These are phyloP conservation scores for Zychaea mexicana DNA, from an alignment of 371 early-diverging fungal species.

Conservation along the genomic window DNA sequence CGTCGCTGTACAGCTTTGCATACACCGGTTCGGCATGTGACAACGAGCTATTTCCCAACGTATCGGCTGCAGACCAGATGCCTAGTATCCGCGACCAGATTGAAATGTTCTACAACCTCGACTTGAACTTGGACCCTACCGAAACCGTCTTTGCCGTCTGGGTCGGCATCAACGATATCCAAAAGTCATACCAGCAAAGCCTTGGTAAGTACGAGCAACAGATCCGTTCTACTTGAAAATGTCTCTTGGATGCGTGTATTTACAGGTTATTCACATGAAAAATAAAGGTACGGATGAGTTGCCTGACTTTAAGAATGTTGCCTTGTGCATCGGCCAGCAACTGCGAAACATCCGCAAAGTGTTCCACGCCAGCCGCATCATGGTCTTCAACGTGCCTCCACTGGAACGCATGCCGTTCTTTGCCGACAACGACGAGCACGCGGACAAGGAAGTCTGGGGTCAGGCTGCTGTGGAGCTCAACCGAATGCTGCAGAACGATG, in stretches of 20 bases:
- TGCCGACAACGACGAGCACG: constrained; percentile 8
- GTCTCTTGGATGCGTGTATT: too few relatives aligned
- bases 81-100: constrained; percentile 50
- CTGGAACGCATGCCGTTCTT: constrained; percentile 44
- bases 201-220: too few relatives aligned
- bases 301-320: constrained; percentile 26
- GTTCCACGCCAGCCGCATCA: constrained; percentile 29
- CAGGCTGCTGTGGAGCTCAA: constrained; percentile 36
- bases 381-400: constrained; percentile 45
- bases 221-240: too few relatives aligned
- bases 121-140: constrained; percentile 28
- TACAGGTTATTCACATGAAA: constrained; percentile 15
- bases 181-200: constrained; percentile 16
- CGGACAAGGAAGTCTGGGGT: constrained; percentile 15
- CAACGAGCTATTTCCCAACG: constrained; percentile 27
- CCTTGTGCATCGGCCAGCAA: constrained; percentile 35
- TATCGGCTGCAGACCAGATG: constrained; percentile 16
- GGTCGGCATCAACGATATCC: constrained; percentile 46
- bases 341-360: constrained; percentile 30
- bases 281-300: not conserved
- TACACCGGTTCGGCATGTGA: constrained; percentile 49
- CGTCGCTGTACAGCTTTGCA: constrained; percentile 41
- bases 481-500: constrained; percentile 25
- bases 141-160: constrained; percentile 54
- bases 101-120: constrained; percentile 36